These are phyloP conservation scores for Globomyces pollinis-pini DNA, from an alignment of 192 early-diverging fungal species.

Conservation along the genomic window DNA sequence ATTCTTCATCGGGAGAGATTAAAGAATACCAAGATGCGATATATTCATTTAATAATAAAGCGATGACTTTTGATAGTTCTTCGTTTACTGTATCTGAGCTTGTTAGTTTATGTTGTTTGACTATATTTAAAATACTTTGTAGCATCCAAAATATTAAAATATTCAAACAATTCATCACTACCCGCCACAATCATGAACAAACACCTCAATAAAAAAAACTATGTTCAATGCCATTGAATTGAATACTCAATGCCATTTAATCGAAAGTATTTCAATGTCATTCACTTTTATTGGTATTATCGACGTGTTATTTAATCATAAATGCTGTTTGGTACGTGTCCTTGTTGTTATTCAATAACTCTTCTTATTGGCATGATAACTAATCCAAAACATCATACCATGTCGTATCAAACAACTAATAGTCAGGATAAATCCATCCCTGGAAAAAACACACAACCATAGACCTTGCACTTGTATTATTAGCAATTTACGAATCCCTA, in stretches of 20 bases:
- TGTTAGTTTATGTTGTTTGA: slow-evolving; percentile 16
- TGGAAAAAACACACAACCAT: not conserved
- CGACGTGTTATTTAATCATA: too few relatives aligned
- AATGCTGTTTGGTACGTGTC: too few relatives aligned
- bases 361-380: too few relatives aligned
- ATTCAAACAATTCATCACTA: not conserved
- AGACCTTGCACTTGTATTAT: not conserved
- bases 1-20: slow-evolving; percentile 25
- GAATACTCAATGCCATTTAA: too few relatives aligned
- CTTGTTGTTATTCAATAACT: not conserved
- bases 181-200: not conserved
- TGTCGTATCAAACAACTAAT: not conserved
- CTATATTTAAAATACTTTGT: slow-evolving; percentile 1
- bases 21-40: slow-evolving; percentile 18
- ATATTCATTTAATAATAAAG: slow-evolving; percentile 20
- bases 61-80: slow-evolving; percentile 17
- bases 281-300: too few relatives aligned
- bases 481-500: not conserved
- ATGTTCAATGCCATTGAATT: not conserved
- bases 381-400: slow-evolving; percentile 1
- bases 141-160: not conserved
- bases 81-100: slow-evolving; percentile 18
- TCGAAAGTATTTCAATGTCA: too few relatives aligned
- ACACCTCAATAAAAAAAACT: not conserved
- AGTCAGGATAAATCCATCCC: not conserved